Base-by-base conservation (phyloP, 345 rosid species). In the Noccaea bulbosa region DNA sequence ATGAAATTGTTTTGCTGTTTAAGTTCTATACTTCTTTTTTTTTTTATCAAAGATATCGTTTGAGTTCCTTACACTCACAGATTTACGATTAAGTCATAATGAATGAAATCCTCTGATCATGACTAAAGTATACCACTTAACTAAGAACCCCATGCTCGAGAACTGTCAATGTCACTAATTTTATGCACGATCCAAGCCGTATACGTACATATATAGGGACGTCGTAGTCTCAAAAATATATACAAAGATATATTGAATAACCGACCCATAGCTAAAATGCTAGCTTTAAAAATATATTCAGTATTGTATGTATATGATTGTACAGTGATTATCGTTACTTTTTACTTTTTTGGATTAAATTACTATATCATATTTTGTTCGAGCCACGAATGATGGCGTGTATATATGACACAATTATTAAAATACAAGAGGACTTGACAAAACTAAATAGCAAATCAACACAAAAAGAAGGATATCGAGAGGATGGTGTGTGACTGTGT, bases 241-340 rank as follows among this genome's bases (percentile, higher is more conserved):
- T 65, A 38, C 20, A 48, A 57, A 65, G 7, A 39, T 48, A 32
- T 7, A 30, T 73, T 60, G 14, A 46, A 40, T 73, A 12, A 73
- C 72, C 77, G 77, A 73, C 72, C 77, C 77, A 73, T 32, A 56
- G 65, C 37, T 38, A 72, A 65, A 72, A 72, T 56, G 71, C 58
- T 56, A 57, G 6, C 9, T 39, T 60, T 33, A 6, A 40, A 49
- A 43, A 30, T 40, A 64, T 9, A 65, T 50, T n/a, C 4, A 17
- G 20, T 17, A 1, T 17, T 4, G 22, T 63, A 11, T 9, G 16
- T 62, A 40, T 16, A 30, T 16, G 8, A 41, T 0, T 39, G 11
- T 59, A 48, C 14, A 70, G 43, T 60, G 40, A 59, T 70, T 33
- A 59, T 48, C 32, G 39, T 69, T 8, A 10, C 39, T 22, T 17